These are phyloP conservation scores for Aspergillus melleus DNA, from an alignment of 2,329 filamentous ascomycete genomes.

Conservation along the genomic window DNA sequence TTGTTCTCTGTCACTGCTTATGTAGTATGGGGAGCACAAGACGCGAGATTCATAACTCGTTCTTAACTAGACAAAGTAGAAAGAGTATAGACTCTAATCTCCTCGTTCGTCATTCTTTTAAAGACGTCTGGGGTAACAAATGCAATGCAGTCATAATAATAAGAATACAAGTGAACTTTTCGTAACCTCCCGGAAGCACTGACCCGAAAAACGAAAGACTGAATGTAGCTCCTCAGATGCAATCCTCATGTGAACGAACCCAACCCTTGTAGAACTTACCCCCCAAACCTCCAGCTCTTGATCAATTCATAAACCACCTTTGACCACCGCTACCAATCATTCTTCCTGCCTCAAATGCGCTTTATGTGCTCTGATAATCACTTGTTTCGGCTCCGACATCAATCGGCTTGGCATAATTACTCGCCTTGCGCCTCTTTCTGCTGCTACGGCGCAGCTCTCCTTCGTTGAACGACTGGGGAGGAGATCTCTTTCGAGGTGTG, in stretches of 20 bases:
- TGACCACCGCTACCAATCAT: too few relatives aligned
- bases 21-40: too few relatives aligned
- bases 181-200: neutral
- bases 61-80: too few relatives aligned
- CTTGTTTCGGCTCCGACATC: slow-evolving; percentile 28
- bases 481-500: slow-evolving; percentile 4
- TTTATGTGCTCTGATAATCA: slow-evolving; percentile 17
- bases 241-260: neutral
- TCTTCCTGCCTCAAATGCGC: neutral
- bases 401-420: slow-evolving; percentile 31
- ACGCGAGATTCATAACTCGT: too few relatives aligned
- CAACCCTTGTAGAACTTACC: too few relatives aligned
- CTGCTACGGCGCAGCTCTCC: slow-evolving; percentile 18
- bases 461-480: neutral
- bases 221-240: neutral
- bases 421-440: slow-evolving; percentile 32
- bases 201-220: neutral
- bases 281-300: neutral
- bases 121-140: neutral
- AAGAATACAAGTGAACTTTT: neutral
- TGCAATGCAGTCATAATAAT: neutral
- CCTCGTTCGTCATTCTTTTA: too few relatives aligned
- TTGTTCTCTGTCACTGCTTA: too few relatives aligned
- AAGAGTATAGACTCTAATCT: too few relatives aligned
- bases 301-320: neutral